Percentiles rank a stretch among this genome's conserved stretches.
Evolutionary conservation across 129 eudicot species (phyloP).

Genomic region (Tagetes erecta): DNA sequence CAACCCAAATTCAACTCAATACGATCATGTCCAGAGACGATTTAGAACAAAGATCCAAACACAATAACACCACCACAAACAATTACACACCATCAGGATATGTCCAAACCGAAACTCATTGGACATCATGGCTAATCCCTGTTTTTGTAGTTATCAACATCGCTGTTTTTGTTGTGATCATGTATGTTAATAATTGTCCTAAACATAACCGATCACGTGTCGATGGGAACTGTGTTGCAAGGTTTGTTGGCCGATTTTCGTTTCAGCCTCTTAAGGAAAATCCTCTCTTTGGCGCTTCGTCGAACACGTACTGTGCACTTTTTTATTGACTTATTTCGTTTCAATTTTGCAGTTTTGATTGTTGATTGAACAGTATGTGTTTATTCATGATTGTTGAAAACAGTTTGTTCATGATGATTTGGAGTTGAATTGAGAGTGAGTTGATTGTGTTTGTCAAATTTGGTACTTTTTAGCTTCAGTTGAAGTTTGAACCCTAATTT

Average conservation of each 20-base stretch:
- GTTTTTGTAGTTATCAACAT: conserved; percentile 56
- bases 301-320: conserved; percentile 48
- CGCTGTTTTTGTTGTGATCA: conserved; percentile 56
- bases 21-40: conserved; percentile 38
- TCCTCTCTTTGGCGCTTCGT: conserved; percentile 84
- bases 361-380: too few species aligned
- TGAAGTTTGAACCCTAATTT: conserved; percentile 14
- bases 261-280: conserved; percentile 69
- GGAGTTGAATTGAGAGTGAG: background rate
- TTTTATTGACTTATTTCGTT: background rate
- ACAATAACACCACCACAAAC: conserved; percentile 10
- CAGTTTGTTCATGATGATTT: background rate
- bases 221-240: conserved; percentile 54
- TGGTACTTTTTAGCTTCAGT: conserved; percentile 2
- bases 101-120: conserved; percentile 36
- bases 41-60: conserved; percentile 41
- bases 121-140: conserved; percentile 84
- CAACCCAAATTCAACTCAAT: too few species aligned
- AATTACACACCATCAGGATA: conserved; percentile 24
- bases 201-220: conserved; percentile 29
- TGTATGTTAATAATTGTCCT: conserved; percentile 79
- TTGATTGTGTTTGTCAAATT: conserved; percentile 9
- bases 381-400: background rate
- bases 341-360: background rate
- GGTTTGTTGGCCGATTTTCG: conserved; percentile 72